Evolutionary conservation across 495 filamentous ascomycete genomes (phyloP).

Genomic region (Xylaria palmicola): DNA sequence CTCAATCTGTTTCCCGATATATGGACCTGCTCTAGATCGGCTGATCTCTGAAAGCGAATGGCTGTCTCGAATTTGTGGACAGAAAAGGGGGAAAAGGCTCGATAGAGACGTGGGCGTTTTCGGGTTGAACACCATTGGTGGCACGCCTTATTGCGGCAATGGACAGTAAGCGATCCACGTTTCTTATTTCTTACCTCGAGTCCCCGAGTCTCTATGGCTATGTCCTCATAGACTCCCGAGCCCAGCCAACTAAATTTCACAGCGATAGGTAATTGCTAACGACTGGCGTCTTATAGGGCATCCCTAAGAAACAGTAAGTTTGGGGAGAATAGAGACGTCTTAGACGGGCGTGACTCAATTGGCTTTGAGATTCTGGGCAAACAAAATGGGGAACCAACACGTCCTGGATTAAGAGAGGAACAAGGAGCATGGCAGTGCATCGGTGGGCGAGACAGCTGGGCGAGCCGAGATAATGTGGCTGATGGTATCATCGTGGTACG

Average conservation of each 20-base stretch:
- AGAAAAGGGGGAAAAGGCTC: background rate
- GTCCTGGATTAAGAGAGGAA: background rate
- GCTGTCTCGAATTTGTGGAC: background rate
- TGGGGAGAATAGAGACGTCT: background rate
- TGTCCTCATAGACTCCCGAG: too few relatives aligned
- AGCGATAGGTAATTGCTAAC: background rate
- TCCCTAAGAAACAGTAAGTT: background rate
- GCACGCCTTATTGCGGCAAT: background rate
- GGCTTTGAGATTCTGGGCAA: background rate
- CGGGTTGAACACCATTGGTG: background rate
- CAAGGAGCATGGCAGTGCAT: background rate
- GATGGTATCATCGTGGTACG: background rate
- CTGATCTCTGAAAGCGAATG: background rate
- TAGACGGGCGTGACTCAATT: background rate
- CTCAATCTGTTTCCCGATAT: slow-evolving; percentile 2
- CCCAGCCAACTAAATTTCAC: background rate
- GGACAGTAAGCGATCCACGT: background rate
- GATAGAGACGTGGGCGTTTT: background rate
- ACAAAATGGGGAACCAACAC: background rate
- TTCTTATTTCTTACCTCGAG: background rate
- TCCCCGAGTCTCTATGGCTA: too few relatives aligned
- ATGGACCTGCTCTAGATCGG: background rate
- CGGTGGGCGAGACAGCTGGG: background rate
- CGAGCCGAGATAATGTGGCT: background rate
- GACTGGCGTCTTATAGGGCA: background rate